Percentiles rank a stretch among this genome's conserved stretches.
phyloP scores from a whole-genome alignment of 208 protist species.

The Wallacemonas sp. region DNA sequence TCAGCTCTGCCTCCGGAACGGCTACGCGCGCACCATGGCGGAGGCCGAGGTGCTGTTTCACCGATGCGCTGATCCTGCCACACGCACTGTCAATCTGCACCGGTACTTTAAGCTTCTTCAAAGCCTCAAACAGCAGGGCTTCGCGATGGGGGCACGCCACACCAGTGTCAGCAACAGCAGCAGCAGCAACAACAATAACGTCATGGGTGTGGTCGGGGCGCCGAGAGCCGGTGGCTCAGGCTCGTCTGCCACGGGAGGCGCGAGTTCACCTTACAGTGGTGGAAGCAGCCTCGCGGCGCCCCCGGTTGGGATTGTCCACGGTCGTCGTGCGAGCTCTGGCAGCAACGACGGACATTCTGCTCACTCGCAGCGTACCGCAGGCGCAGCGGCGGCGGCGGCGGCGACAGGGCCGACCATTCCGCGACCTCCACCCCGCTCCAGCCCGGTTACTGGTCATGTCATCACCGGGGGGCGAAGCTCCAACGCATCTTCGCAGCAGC shows the following conservation, averaged over 20 bases:
- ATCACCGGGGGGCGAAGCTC: slow-evolving; percentile 3
- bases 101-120: slow-evolving; percentile 32
- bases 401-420: neutral
- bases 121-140: slow-evolving; percentile 19
- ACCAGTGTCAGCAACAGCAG: neutral
- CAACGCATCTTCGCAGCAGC: neutral
- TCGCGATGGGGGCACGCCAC: neutral
- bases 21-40: slow-evolving; percentile 25
- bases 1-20: slow-evolving; percentile 32
- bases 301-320: too few relatives aligned
- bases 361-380: neutral
- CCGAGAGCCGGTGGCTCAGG: too few relatives aligned
- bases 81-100: slow-evolving; percentile 29
- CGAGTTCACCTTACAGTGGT: too few relatives aligned
- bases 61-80: slow-evolving; percentile 26
- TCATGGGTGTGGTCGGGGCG: neutral
- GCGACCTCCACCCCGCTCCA: slow-evolving; percentile 5
- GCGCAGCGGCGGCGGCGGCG: neutral
- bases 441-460: slow-evolving; percentile 8
- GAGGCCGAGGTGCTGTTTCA: slow-evolving; percentile 36
- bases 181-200: slow-evolving; percentile 15
- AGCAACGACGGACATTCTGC: neutral
- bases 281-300: too few relatives aligned
- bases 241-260: too few relatives aligned
- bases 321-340: neutral